A percentile compares a stretch with the other conserved stretches of the same genome.
phyloP scores from a whole-genome alignment of 1,139 yeast genomes.

The Blastobotrys illinoisensis region DNA sequence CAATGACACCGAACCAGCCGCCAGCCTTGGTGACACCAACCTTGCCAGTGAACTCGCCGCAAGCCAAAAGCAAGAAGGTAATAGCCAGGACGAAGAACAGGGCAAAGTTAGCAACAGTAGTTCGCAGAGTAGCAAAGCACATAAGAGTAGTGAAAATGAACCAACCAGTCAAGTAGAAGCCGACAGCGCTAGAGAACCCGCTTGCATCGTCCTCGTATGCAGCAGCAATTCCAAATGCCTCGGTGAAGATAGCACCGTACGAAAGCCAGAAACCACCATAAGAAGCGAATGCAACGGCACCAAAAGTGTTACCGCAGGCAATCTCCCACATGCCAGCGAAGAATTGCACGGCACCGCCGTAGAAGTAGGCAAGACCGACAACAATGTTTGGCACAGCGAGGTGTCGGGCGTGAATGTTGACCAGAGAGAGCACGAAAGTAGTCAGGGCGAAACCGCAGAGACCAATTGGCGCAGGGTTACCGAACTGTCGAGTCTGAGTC shows the following conservation, averaged over 20 bases:
- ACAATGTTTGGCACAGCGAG: slow-evolving; percentile 49
- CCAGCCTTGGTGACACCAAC: slow-evolving; percentile 54
- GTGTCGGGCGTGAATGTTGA: slow-evolving; percentile 56
- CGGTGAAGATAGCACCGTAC: slow-evolving; percentile 63
- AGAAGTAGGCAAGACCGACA: slow-evolving; percentile 73
- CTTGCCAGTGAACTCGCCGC: slow-evolving; percentile 48
- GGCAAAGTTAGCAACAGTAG: slow-evolving; percentile 70
- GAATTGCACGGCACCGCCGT: slow-evolving; percentile 77
- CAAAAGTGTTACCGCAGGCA: slow-evolving; percentile 72
- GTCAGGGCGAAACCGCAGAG: slow-evolving; percentile 78
- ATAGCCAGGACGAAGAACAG: slow-evolving; percentile 60
- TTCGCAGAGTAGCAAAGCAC: slow-evolving; percentile 62
- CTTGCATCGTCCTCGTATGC: slow-evolving; percentile 45
- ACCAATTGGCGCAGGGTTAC: slow-evolving; percentile 85
- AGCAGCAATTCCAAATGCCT: slow-evolving; percentile 63
- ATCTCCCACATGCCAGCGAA: slow-evolving; percentile 76
- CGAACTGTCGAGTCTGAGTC: slow-evolving; percentile 61
- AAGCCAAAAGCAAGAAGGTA: slow-evolving; percentile 62
- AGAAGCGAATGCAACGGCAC: slow-evolving; percentile 72
- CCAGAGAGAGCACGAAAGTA: slow-evolving; percentile 69
- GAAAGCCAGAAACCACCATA: slow-evolving; percentile 90
- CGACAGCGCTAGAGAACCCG: slow-evolving; percentile 53
- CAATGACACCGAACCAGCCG: slow-evolving; percentile 74
- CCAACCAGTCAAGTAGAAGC: slow-evolving; percentile 76
- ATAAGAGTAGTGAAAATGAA: slow-evolving; percentile 68